Evolutionary conservation across 2,329 filamentous ascomycete species (phyloP).

Genomic region (Claviceps pusilla): DNA sequence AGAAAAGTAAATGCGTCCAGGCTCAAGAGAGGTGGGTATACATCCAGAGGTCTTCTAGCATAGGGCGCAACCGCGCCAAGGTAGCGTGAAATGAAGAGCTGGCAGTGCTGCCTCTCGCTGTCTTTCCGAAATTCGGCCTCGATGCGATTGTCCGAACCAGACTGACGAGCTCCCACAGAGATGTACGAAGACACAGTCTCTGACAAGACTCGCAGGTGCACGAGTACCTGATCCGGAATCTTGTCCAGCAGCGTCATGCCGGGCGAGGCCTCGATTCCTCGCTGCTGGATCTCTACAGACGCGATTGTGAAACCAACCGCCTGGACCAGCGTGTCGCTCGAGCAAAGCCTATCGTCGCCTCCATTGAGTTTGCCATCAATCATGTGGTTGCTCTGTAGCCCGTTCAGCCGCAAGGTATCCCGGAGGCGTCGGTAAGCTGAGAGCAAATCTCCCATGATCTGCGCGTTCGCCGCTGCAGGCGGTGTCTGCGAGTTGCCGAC

Average conservation of each 20-base stretch:
- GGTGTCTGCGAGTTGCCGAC: constrained; percentile 7
- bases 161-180: constrained; percentile 55
- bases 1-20: constrained; percentile 69
- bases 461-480: background rate
- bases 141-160: constrained; percentile 43
- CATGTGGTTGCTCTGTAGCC: constrained; percentile 27
- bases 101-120: constrained; percentile 57
- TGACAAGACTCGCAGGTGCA: constrained; percentile 72
- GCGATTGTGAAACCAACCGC: constrained; percentile 74
- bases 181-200: constrained; percentile 82
- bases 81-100: constrained; percentile 54
- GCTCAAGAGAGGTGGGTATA: constrained; percentile 44
- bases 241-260: constrained; percentile 67
- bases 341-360: constrained; percentile 32
- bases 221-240: constrained; percentile 69
- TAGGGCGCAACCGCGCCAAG: constrained; percentile 17
- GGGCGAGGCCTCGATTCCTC: constrained; percentile 60
- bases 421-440: constrained; percentile 45
- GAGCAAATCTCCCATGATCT: constrained; percentile 38
- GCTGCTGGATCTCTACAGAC: constrained; percentile 79
- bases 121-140: constrained; percentile 52
- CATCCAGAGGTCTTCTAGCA: constrained; percentile 23
- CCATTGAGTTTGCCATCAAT: constrained; percentile 15
- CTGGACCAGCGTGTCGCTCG: constrained; percentile 45
- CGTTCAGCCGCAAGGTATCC: constrained; percentile 42